A percentile compares a stretch with the other conserved stretches of the same genome.
phyloP scores from a whole-genome alignment of 2,329 filamentous ascomycete species.

The Xenosphaeropsis pyriputrescens region DNA sequence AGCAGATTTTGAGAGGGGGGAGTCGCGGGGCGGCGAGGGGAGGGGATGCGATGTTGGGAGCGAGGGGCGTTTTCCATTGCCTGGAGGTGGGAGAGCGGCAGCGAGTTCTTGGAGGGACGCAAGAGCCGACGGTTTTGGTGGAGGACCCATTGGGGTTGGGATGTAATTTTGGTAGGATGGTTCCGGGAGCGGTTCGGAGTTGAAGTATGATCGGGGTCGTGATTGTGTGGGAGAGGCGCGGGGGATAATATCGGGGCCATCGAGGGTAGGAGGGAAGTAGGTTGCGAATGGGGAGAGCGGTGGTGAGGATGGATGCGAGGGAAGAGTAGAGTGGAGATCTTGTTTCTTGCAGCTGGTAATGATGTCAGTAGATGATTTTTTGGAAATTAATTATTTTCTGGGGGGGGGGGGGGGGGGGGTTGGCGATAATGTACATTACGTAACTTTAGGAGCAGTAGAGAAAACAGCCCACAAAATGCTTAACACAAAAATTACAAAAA shows the following conservation, averaged over 20 bases:
- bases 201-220: not conserved
- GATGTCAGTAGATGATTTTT: not conserved
- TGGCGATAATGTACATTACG: not conserved
- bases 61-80: no score
- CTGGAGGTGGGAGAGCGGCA: not conserved
- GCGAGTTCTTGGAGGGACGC: not conserved
- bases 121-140: not conserved
- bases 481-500: not conserved
- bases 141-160: no score
- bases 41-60: no score
- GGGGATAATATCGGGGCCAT: not conserved
- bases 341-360: not conserved
- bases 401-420: not conserved
- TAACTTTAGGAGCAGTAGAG: not conserved
- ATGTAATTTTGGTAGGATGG: no score
- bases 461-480: not conserved
- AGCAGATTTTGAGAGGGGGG: no score
- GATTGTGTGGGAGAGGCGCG: not conserved
- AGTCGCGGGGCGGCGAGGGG: no score
- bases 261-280: not conserved
- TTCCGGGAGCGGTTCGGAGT: not conserved
- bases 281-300: not conserved
- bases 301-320: not conserved
- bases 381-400: not conserved
- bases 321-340: not conserved